phyloP scores from a whole-genome alignment of 345 rosid genomes.

The Salix viminalis region DNA sequence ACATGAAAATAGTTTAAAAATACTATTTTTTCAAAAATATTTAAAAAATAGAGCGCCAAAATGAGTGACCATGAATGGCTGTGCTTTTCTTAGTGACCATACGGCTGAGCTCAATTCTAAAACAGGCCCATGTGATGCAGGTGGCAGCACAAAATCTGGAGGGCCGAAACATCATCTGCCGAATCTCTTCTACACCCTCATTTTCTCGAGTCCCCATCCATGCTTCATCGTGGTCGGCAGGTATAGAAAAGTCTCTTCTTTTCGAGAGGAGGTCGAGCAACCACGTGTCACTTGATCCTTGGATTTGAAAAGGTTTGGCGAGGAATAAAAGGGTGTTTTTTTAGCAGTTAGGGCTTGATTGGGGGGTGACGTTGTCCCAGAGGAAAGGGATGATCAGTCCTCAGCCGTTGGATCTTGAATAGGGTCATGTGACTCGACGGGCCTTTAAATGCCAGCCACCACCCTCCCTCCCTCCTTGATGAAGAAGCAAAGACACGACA shows the following conservation, averaged over 20 bases:
- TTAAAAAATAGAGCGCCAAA: too few species aligned
- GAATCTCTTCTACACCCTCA: neutral
- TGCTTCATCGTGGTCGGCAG: neutral
- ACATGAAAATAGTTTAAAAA: too few species aligned
- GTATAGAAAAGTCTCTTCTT: neutral
- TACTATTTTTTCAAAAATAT: too few species aligned
- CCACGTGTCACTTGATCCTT: constrained; percentile 11
- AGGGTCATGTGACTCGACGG: neutral
- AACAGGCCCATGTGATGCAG: neutral
- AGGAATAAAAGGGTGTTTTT: too few species aligned
- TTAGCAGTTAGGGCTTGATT: neutral
- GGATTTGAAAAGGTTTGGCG: neutral
- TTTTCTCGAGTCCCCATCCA: neutral
- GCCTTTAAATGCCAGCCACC: constrained; percentile 2
- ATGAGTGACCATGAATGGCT: too few species aligned
- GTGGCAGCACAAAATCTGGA: neutral
- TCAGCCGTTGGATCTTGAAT: constrained; percentile 4
- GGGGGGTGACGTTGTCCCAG: neutral
- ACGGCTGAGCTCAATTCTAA: too few species aligned
- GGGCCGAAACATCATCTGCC: neutral
- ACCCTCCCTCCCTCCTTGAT: neutral
- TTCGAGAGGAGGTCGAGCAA: neutral
- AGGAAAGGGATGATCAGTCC: neutral
- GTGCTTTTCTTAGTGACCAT: too few species aligned
- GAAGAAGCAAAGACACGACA: neutral